Evolutionary conservation across 345 rosid genomes (phyloP), one percentile per base, ranked within the genome.

Genomic region (Eucalyptus grandis): DNA sequence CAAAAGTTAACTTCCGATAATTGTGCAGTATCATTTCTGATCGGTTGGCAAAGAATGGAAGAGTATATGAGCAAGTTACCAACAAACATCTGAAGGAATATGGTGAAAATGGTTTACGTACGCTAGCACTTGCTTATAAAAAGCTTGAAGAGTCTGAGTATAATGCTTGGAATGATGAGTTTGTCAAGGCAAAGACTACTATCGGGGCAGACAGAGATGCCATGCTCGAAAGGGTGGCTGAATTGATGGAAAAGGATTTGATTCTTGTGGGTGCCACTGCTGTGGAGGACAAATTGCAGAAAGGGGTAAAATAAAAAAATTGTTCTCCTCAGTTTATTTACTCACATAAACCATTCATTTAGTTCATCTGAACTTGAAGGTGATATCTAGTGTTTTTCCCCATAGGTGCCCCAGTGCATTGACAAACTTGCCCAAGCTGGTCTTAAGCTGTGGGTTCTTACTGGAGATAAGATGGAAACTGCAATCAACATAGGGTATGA

Each of bases 341-440:
- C n/a, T 90, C 85, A 11, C 85, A 40, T 40, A 77, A 14, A 21
- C 47, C 85, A 40, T 77, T 77, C 46, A 2, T 40, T 40, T 77
- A 40, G 65, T 14, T 86, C 88, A 51, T 86, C 62, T 86, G 44
- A 15, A 5, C 88, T 51, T 5, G 30, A 86, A 50, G 85, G 85
- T 77, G 85, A 77, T 77, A 40, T 77, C 47, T 72, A 51, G 72
- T 90, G 85, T 51, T 87, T 58, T 87, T 88, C 90, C 91, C 62
- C 37, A 31, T 91, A 98, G 99, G 99, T 98, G 80, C 99, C 99
- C 72, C 99, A 97, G 91, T 98, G 99, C 94, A 96, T 98, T 89
- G 99, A 98, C 92, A 98, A 97, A 92, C 99, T 98, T 91, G 99
- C 99, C 77, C 99, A 97, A 94, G 99, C 99, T 93, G 99, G 99